Base-by-base conservation (phyloP, 2,329 filamentous ascomycete genomes). In the Metarhizium sp. region DNA sequence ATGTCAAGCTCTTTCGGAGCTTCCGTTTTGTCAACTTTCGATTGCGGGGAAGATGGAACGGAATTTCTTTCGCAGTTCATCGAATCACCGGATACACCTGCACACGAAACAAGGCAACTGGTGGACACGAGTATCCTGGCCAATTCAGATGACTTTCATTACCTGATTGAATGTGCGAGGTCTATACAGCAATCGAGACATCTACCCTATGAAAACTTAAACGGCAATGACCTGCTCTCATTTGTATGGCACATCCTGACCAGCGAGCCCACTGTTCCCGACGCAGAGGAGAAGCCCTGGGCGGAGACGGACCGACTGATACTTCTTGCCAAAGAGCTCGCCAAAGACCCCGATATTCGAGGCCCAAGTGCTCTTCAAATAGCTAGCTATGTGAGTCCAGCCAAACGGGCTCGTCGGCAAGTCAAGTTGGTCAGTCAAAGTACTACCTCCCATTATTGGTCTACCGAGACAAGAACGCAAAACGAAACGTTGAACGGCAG, bases 221-320 rank as follows among this genome's bases (percentile, higher is more conserved):
- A 72, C 20, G 68, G 66, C 4, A 61, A 63, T 54, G 71, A 73
- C 57, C 43, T 71, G 5, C 63, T 71, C 29, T 60, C 64, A 18
- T 70, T 67, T 55, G 55, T 72, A 34, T 66, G 63, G 59, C 54
- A 59, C 11, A 62, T 66, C 30, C 52, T 65, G 29, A 52, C 60
- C 5, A 58, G 58, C 16, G 32, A 55, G 13, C 49, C 54, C 13
- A 18, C 52, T 20, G 47, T 54, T 30, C 14, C 40, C 50, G 43
- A 58, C 29, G 38, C 55, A 40, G 14, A 54, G 43, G 40, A 56
- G 6, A 53, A 59, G 18, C 61, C 65, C 4, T 73, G 71, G 71
- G 62, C 58, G 32, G 59, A 66, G 50, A 73, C 71, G 4, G 71
- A 73, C 54, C 63, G 66, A 30, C 59, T 71, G 20, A 71, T 73